Percentiles rank a stretch among this genome's conserved stretches.
Conservation (phyloP, 2,329 filamentous ascomycete species). For the Epichloe sibirici region DNA sequence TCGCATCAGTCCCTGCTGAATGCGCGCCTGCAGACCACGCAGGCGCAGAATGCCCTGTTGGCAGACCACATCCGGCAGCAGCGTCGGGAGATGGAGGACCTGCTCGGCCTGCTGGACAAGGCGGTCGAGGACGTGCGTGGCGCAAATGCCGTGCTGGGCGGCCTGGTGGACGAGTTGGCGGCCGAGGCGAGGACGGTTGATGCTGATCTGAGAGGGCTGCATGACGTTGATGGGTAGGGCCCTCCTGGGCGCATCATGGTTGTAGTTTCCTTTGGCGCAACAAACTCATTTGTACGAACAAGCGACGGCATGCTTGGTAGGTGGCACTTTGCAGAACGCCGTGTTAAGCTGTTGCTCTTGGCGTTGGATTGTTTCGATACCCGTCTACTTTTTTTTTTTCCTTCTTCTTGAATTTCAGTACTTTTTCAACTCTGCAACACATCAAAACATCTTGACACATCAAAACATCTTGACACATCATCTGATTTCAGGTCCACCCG, state of each 20-base stretch:
- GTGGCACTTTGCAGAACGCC: background rate
- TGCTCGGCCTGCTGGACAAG: conserved; percentile 38
- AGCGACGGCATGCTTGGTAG: background rate
- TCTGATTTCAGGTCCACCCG: no score
- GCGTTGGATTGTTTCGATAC: background rate
- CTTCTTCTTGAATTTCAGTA: background rate
- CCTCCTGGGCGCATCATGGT: no score
- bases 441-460: no score
- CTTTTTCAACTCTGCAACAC: no score
- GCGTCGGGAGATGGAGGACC: conserved; percentile 39
- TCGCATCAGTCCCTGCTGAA: conserved; percentile 44
- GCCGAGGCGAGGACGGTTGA: conserved; percentile 31
- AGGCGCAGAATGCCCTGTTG: conserved; percentile 43
- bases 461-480: no score
- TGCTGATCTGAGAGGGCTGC: background rate
- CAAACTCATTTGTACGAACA: no score
- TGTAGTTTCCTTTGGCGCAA: no score
- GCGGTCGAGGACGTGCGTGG: conserved; percentile 41
- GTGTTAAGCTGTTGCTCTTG: background rate
- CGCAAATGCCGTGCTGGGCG: conserved; percentile 36
- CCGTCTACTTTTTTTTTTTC: background rate
- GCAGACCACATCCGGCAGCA: conserved; percentile 40
- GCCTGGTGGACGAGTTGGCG: conserved; percentile 35
- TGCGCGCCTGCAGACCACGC: conserved; percentile 42
- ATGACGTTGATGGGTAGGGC: background rate